Evolutionary conservation across 768 basidiomycete species (phyloP).

Genomic region (Auricularia cornea): DNA sequence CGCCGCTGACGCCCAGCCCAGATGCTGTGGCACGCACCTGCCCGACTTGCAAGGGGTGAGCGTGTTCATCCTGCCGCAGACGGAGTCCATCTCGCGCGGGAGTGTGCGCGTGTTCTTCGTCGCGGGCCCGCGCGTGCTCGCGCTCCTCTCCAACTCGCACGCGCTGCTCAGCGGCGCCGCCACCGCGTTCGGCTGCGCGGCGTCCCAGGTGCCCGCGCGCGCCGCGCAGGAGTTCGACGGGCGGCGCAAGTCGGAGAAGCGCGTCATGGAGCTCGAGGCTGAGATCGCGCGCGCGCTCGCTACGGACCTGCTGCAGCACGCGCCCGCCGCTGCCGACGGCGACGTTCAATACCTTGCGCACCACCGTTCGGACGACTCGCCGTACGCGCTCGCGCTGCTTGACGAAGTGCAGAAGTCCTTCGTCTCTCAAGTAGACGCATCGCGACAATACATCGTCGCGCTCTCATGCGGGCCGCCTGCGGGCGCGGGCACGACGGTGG

Average conservation of each 20-base stretch:
- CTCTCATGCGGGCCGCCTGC: conserved; percentile 56
- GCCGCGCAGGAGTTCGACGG: conserved; percentile 59
- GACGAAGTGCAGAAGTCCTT: conserved; percentile 48
- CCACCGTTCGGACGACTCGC: conserved; percentile 54
- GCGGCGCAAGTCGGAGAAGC: conserved; percentile 57
- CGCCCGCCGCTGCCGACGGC: conserved; percentile 13
- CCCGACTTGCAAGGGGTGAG: conserved; percentile 68
- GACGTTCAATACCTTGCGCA: conserved; percentile 27
- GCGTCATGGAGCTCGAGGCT: conserved; percentile 57
- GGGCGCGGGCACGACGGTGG: conserved; percentile 36
- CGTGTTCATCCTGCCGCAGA: conserved; percentile 62
- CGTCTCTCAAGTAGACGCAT: conserved; percentile 15
- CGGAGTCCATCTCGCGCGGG: conserved; percentile 54
- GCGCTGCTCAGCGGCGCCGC: conserved; percentile 46
- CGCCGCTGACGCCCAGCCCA: too few species aligned
- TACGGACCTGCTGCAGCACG: conserved; percentile 24
- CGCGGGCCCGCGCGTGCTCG: conserved; percentile 67
- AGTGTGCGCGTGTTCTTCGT: conserved; percentile 76
- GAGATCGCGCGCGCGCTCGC: conserved; percentile 46
- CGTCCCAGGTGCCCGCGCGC: conserved; percentile 58
- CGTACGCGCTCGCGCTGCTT: conserved; percentile 51
- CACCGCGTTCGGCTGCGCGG: conserved; percentile 56
- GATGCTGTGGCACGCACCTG: conserved; percentile 80
- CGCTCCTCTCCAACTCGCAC: conserved; percentile 53
- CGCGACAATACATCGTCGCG: conserved; percentile 37